A percentile compares a stretch with the other conserved stretches of the same genome.
Conservation (phyloP, 2,329 filamentous ascomycete genomes). For the Fusarium sp. region DNA sequence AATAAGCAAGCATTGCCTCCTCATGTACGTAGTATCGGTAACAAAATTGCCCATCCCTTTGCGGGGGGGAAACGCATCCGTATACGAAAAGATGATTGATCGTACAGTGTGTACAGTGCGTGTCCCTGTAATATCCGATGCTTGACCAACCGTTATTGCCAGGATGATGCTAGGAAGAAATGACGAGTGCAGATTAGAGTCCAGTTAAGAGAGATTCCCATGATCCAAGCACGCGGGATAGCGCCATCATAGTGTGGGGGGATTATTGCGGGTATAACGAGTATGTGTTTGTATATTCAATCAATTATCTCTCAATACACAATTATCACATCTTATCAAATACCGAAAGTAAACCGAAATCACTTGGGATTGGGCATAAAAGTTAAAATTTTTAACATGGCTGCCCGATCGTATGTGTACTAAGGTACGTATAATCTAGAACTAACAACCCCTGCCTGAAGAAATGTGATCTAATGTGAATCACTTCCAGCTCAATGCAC, state of each 20-base stretch:
- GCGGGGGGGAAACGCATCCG: background rate
- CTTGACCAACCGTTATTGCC: background rate
- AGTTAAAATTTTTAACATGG: conserved; percentile 6
- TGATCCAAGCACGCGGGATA: conserved; percentile 45
- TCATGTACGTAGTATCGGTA: too few relatives aligned
- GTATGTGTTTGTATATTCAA: too few relatives aligned
- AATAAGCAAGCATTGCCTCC: conserved; percentile 14
- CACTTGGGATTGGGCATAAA: conserved; percentile 6
- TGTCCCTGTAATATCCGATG: background rate
- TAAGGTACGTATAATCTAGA: background rate
- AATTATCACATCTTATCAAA: conserved; percentile 6
- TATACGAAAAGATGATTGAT: too few relatives aligned
- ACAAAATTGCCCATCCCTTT: too few relatives aligned
- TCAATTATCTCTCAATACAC: too few relatives aligned
- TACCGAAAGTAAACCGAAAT: conserved; percentile 1
- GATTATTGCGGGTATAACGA: conserved; percentile 1
- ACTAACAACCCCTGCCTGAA: conserved; percentile 24
- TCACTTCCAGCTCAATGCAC: conserved; percentile 28
- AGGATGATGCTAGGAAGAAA: conserved; percentile 35
- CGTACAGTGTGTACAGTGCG: conserved; percentile 15
- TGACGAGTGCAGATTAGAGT: conserved; percentile 9
- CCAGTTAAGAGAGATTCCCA: conserved; percentile 22
- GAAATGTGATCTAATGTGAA: conserved; percentile 33
- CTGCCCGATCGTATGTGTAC: conserved; percentile 19
- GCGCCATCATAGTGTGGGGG: conserved; percentile 37